Base-by-base conservation (phyloP, 2,329 filamentous ascomycete genomes). In the Leptographium procerum region DNA sequence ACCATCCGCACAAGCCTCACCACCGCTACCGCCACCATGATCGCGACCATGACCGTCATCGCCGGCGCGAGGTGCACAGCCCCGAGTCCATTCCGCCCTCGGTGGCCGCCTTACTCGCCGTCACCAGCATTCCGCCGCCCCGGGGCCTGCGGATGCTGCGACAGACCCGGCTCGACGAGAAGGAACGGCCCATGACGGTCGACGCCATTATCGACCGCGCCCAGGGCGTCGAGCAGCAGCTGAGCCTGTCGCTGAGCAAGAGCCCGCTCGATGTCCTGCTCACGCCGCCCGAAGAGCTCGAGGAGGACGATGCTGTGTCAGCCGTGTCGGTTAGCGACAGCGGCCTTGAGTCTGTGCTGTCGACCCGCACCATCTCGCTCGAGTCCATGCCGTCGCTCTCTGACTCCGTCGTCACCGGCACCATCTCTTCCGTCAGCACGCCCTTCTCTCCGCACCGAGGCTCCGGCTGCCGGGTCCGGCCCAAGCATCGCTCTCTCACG, bases 301-400 rank as follows among this genome's bases (percentile, higher is more conserved):
- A 74, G 48, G 76, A 80, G 33, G 77, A 77, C 34, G 82, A 77
- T 9, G 69, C 36, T 70, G 73, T 22, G 66, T 67, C 54, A 66
- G 68, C 53, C 45, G 47, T 55, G 10, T 75, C 73, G 4, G 63
- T 73, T 5, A 80, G 75, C 64, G 81, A 84, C 59, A 80, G 77
- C 67, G 75, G 75, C 36, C 71, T 77, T 26, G 77, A 77, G 28
- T 82, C 55, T 2, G 69, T 74, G 22, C 67, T 81, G 53, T 84
- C 79, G 4, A 78, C 74, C 1, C 76, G 80, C 56, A 81, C 81
- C 1, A 72, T 78, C 9, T 86, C 83, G 13, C 72, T 79, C 56
- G 83, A 85, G 61, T 86, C 83, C 2, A 75, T 85, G 61, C 82
- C 82, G 1, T 86, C 83, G 1, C 69, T 86, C 9, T 75, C 75